phyloP scores from a whole-genome alignment of 306 rosid species.

The Acacia crassicarpa region DNA sequence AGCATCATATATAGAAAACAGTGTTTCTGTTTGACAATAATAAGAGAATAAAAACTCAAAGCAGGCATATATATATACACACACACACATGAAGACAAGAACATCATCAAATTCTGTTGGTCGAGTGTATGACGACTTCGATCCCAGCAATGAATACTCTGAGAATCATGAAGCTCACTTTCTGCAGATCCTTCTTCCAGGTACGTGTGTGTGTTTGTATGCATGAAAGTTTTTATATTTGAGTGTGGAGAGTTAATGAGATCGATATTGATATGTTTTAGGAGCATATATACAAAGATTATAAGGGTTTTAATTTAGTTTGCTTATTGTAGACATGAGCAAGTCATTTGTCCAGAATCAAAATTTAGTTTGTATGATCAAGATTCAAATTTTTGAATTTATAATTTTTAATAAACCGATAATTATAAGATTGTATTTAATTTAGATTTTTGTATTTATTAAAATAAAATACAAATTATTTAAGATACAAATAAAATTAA shows the following conservation, averaged over 20 bases:
- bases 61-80: neutral
- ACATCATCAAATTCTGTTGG: conserved; percentile 14
- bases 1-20: neutral
- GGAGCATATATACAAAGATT: neutral
- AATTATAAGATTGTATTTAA: neutral
- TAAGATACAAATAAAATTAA: neutral
- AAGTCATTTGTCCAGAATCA: neutral
- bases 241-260: neutral
- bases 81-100: conserved; percentile 31
- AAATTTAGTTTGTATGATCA: neutral
- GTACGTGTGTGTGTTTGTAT: neutral
- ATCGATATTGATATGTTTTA: neutral
- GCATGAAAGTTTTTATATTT: too few relatives aligned
- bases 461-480: neutral
- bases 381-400: neutral
- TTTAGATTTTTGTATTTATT: neutral
- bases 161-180: conserved; percentile 41
- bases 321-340: neutral
- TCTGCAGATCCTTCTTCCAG: conserved; percentile 39
- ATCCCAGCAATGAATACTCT: conserved; percentile 39
- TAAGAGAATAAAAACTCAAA: conserved; percentile 5
- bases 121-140: conserved; percentile 39
- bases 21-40: neutral
- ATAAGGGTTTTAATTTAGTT: neutral
- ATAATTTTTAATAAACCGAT: neutral